Base-by-base conservation (phyloP, 2,329 filamentous ascomycete species). In the Geosmithia flava region DNA sequence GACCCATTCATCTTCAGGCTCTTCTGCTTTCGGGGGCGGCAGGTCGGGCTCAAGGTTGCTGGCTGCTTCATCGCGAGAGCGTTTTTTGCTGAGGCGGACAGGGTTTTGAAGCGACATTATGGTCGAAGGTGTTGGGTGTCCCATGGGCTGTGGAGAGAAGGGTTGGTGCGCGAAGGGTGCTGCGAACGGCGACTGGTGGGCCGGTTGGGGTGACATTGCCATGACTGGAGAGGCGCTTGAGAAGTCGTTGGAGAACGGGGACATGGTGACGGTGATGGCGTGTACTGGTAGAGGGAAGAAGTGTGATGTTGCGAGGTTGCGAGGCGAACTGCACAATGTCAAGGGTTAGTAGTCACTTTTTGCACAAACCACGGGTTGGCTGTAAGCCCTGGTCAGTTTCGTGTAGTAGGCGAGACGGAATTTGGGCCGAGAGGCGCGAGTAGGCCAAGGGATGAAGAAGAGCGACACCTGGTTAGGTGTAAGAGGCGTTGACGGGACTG, bases 51-150 rank as follows among this genome's bases (percentile, higher is more conserved):
- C 76, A 47, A 86, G 78, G 56, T 87, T 85, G 53, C 74, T 68
- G 23, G 74, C 72, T 49, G 85, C 83, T 63, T 90, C 85, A 58
- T 86, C 82, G 59, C 85, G 77, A 52, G 83, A 87, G 55, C 85
- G 81, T 68, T 90, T 90, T 60, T 83, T 81, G 54, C 85, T 82
- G 55, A 78, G 27, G 16, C 37, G 29, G 30, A 46, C 43, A 30
- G 47, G 27, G 8, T 11, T 19, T 3, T 20, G 46, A 15, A 23
- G 33, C 10, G 40, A 47, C 37, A 20, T n/a, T 11, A 20, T 44
- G 47, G 50, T 39, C 39, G 45, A 17, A 50, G 58, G 54, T 23
- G 53, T 50, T n/a, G 55, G 49, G 42, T 52, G 46, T 29, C 57
- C 55, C 17, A 49, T 68, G 63, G 54, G 44, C 55, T 50, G 46